A percentile compares a stretch with the other conserved stretches of the same genome.
These are phyloP conservation scores for Trichomonas vaginalis DNA, from an alignment of 208 protist genomes.

Conservation along the genomic window DNA sequence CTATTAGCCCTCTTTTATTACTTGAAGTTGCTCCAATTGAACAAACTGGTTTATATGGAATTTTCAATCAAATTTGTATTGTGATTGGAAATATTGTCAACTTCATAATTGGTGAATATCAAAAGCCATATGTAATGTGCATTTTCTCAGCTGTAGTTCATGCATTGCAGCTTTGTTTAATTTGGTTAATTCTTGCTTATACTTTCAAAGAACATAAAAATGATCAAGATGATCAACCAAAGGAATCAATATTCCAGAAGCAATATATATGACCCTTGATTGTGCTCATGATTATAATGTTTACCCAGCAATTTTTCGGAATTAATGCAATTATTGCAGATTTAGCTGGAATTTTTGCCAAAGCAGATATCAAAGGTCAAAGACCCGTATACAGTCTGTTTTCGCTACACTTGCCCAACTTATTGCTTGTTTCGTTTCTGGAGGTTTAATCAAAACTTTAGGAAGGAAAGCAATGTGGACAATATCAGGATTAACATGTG, in stretches of 20 bases:
- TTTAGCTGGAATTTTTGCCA: not conserved
- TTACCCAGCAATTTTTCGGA: constrained; percentile 17
- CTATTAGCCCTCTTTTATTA: not conserved
- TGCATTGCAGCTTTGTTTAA: too few species aligned
- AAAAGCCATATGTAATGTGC: too few species aligned
- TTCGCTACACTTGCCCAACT: too few species aligned
- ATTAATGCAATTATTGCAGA: constrained; percentile 16
- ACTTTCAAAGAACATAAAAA: too few species aligned
- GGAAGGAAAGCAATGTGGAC: not conserved
- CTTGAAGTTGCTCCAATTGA: not conserved
- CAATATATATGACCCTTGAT: not conserved
- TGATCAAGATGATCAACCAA: too few species aligned
- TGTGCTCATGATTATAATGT: not conserved
- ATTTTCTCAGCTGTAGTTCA: too few species aligned
- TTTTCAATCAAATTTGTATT: not conserved
- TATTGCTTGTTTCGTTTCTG: not conserved
- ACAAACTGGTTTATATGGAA: not conserved
- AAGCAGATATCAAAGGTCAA: not conserved
- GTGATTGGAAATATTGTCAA: not conserved
- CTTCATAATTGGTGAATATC: too few species aligned
- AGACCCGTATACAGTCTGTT: too few species aligned
- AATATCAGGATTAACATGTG: not conserved
- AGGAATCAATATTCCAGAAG: not conserved
- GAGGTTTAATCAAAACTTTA: not conserved
- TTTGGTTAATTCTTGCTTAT: too few species aligned